phyloP scores from a whole-genome alignment of 805 yeast species.

The Torulaspora indica region DNA sequence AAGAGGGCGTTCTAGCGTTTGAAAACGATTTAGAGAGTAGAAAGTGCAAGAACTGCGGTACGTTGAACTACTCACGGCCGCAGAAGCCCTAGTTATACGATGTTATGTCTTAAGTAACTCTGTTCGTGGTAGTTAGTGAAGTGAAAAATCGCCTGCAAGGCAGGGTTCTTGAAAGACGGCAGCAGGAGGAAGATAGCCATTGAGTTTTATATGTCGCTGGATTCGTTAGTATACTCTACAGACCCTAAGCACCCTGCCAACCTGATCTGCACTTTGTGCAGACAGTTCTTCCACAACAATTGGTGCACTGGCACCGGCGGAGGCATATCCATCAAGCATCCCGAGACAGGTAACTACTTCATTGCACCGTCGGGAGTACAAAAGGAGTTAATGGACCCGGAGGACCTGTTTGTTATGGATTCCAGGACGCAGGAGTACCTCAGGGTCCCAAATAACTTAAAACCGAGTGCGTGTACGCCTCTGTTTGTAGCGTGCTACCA shows the following conservation, averaged over 20 bases:
- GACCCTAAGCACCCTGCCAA: conserved; percentile 74
- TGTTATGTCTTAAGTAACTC: background rate
- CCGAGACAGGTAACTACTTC: conserved; percentile 50
- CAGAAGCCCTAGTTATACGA: conserved; percentile 23
- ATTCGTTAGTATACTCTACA: conserved; percentile 35
- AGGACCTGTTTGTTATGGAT: conserved; percentile 74
- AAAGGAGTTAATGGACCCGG: conserved; percentile 79
- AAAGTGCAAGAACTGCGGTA: conserved; percentile 73
- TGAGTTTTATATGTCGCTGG: conserved; percentile 11
- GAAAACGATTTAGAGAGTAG: conserved; percentile 58
- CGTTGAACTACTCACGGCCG: conserved; percentile 64
- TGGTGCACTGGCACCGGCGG: conserved; percentile 98
- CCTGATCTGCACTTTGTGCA: conserved; percentile 76
- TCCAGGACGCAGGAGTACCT: conserved; percentile 45
- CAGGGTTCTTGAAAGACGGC: background rate
- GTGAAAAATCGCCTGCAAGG: background rate
- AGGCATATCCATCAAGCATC: conserved; percentile 65
- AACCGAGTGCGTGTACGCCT: conserved; percentile 95
- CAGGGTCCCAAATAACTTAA: conserved; percentile 58
- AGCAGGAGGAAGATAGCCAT: background rate
- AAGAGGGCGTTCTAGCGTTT: conserved; percentile 68
- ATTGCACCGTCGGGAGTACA: conserved; percentile 97
- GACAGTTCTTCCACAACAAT: conserved; percentile 67
- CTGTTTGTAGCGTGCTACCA: conserved; percentile 69
- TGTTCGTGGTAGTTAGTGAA: conserved; percentile 1